Percentiles rank a stretch among this genome's conserved stretches.
Evolutionary conservation across 768 basidiomycete genomes (phyloP).

Genomic region (Pleurotus pulmonarius): DNA sequence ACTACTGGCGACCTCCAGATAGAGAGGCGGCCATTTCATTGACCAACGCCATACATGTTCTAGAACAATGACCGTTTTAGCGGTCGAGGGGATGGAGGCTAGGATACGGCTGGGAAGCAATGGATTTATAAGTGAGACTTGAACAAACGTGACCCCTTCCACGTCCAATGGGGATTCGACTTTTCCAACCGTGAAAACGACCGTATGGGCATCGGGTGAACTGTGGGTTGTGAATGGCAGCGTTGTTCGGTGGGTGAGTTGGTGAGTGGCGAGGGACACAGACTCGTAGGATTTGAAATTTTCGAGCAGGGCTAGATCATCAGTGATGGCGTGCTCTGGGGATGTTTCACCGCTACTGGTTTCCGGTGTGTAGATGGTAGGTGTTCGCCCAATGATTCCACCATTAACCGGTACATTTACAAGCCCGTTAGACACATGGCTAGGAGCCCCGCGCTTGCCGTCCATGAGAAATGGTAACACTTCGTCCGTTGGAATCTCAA

Average conservation of each 20-base stretch:
- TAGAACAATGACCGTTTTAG: constrained; percentile 69
- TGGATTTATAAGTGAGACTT: constrained; percentile 67
- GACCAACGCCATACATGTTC: constrained; percentile 76
- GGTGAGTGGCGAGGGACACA: constrained; percentile 60
- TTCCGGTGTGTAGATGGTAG: not conserved
- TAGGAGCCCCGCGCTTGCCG: constrained; percentile 31
- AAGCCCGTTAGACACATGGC: constrained; percentile 25
- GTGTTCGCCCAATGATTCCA: not conserved
- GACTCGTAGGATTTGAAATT: constrained; percentile 64
- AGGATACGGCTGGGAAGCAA: constrained; percentile 59
- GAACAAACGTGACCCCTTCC: constrained; percentile 61
- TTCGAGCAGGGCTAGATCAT: constrained; percentile 20
- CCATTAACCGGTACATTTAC: constrained; percentile 8
- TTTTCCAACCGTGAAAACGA: constrained; percentile 69
- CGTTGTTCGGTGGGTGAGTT: constrained; percentile 58
- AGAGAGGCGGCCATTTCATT: constrained; percentile 86
- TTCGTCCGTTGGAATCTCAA: constrained; percentile 55
- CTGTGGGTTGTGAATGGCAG: constrained; percentile 52
- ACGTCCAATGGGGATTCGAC: constrained; percentile 36
- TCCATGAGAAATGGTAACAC: constrained; percentile 59
- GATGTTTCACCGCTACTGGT: constrained; percentile 2
- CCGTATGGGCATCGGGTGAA: constrained; percentile 54
- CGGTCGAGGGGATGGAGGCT: constrained; percentile 55
- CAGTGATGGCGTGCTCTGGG: constrained; percentile 10
- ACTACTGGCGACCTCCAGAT: constrained; percentile 74